Evolutionary conservation across 163 green algal species (phyloP).

Genomic region (Chlamydomonas reinhardtii): DNA sequence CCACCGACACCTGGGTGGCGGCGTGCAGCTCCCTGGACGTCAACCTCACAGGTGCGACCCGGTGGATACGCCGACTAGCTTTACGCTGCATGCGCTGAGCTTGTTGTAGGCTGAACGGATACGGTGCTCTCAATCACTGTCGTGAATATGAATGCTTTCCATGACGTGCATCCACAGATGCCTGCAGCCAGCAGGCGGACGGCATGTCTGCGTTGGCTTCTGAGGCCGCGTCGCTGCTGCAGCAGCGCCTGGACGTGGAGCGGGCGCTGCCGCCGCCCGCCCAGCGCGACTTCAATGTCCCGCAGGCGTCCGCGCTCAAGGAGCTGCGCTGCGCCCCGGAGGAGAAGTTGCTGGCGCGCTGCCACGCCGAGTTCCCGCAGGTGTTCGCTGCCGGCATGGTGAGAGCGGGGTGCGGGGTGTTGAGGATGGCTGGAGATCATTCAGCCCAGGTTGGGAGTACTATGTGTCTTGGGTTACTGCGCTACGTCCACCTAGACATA

Average conservation of each 20-base stretch:
- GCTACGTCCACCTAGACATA: too few species aligned
- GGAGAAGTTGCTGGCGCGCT: slow-evolving; percentile 54
- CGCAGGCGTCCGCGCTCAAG: slow-evolving; percentile 42
- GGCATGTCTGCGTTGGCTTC: neutral
- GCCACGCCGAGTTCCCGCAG: slow-evolving; percentile 23
- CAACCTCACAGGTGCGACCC: neutral
- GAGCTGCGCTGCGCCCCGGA: slow-evolving; percentile 68
- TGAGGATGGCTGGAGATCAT: neutral
- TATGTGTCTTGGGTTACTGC: too few species aligned
- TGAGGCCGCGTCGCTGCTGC: neutral
- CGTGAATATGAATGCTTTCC: too few species aligned
- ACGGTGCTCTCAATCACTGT: too few species aligned
- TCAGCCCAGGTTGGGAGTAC: neutral
- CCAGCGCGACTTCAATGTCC: slow-evolving; percentile 48
- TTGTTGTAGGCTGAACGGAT: too few species aligned
- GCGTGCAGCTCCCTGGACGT: neutral
- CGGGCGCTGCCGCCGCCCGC: neutral
- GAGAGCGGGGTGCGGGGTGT: neutral
- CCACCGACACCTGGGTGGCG: neutral
- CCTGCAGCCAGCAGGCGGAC: neutral
- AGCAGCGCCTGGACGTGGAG: slow-evolving; percentile 2
- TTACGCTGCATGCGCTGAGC: too few species aligned
- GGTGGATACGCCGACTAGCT: too few species aligned
- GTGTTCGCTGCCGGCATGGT: slow-evolving; percentile 1
- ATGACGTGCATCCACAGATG: too few species aligned